Evolutionary conservation across 352 stramenopile genomes (phyloP), one percentile per base, ranked within the genome.

Genomic region (Thraustochytrium sp.): DNA sequence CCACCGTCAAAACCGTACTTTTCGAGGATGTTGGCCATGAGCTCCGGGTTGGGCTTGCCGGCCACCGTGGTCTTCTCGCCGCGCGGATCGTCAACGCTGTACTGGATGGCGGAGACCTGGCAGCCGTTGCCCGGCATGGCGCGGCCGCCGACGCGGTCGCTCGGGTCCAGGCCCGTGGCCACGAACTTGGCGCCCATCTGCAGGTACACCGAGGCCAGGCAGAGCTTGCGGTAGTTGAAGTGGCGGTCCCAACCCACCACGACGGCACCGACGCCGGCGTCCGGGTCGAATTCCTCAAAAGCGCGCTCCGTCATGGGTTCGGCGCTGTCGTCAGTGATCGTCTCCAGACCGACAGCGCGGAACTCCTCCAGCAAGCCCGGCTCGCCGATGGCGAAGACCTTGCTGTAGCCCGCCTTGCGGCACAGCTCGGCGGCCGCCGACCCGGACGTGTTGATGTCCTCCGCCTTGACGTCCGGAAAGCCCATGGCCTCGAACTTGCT

Each of bases 381-480:
- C 44, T 83, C 84, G 21, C 84, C 84, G 3, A 86, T 83, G 18
- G 82, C 76, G 37, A 84, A 86, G 21, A 82, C 84, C 63, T 85
- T 82, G 2, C 61, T 63, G 59, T 82, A 46, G 54, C 55, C 42
- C 3, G 61, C 56, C 29, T 44, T 8, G 9, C 53, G 46, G 77
- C 54, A 86, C 18, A 76, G 31, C 29, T 76, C 91, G 0, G 92
- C 92, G 1, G 91, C 92, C 9, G 92, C 92, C 84, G 94, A 96
- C 2, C 87, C 92, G 8, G 86, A 91, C 5, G 88, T 93, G 83
- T 95, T 94, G 54, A 96, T 95, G 87, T 94, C 89, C 85, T 93
- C 89, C 2, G 87, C 86, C 23, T 88, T 85, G 31, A 94, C 86
- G n/a, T 59, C 76, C 42, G 85, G 40, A 31, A 93, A 87, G 40